Percentiles rank a stretch among this genome's conserved stretches.
These are phyloP conservation scores for Annona squamosa DNA, from an alignment of 164 flowering plant species.

Conservation along the genomic window DNA sequence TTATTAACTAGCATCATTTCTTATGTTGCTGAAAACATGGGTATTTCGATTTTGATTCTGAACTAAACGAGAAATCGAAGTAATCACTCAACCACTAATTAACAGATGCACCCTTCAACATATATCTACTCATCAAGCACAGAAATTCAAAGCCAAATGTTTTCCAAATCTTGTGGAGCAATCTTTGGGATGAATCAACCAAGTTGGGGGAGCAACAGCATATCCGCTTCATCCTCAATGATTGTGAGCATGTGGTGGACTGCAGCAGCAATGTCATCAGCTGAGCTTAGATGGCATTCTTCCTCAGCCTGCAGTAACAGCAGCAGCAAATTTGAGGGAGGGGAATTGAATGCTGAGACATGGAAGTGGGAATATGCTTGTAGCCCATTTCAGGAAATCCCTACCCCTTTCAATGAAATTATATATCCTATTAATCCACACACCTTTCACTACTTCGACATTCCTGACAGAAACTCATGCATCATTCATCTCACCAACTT, in stretches of 20 bases:
- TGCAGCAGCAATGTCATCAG: constrained; percentile 78
- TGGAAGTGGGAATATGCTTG: not conserved
- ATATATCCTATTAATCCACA: not conserved
- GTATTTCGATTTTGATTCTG: too few relatives aligned
- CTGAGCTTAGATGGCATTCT: constrained; percentile 69
- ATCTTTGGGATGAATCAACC: not conserved
- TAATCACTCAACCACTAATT: too few relatives aligned
- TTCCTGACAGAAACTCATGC: not conserved
- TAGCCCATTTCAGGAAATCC: not conserved
- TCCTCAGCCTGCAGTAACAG: constrained; percentile 66
- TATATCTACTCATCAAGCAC: too few relatives aligned
- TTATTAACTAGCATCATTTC: too few relatives aligned
- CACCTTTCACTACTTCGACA: not conserved
- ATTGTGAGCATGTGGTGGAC: constrained; percentile 67
- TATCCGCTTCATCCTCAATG: not conserved
- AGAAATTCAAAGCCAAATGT: too few relatives aligned
- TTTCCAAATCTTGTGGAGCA: not conserved
- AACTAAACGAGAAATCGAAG: too few relatives aligned
- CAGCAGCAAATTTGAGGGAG: not conserved
- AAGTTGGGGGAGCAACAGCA: not conserved
- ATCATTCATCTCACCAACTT: not conserved
- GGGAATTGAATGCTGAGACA: not conserved
- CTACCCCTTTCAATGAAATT: not conserved
- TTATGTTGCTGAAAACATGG: too few relatives aligned
- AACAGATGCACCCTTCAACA: too few relatives aligned